phyloP scores from a whole-genome alignment of 2,329 filamentous ascomycete species.

The Paecilomyces sp. region DNA sequence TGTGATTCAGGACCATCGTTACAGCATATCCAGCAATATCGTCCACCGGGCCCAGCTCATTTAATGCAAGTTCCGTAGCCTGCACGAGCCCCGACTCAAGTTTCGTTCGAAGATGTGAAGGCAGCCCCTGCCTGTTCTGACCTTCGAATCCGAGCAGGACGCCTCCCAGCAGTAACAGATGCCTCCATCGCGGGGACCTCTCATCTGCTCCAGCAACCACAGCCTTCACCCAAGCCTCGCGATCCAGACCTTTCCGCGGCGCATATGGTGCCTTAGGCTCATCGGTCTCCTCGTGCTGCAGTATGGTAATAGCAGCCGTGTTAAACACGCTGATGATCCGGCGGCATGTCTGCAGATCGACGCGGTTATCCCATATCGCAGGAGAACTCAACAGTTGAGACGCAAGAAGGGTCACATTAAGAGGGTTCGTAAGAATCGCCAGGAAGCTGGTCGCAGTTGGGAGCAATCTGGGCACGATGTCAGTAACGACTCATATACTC shows the following conservation, averaged over 20 bases:
- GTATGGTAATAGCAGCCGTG: conserved; percentile 48
- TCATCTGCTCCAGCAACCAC: conserved; percentile 55
- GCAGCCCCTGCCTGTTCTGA: conserved; percentile 57
- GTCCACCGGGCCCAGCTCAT: conserved; percentile 45
- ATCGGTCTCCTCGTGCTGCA: conserved; percentile 40
- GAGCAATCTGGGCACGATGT: conserved; percentile 39
- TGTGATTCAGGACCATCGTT: conserved; percentile 67
- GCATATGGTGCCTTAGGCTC: conserved; percentile 26
- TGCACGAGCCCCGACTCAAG: conserved; percentile 67
- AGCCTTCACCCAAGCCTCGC: conserved; percentile 53
- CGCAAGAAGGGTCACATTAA: conserved; percentile 55
- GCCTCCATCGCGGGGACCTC: conserved; percentile 67
- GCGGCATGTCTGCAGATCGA: conserved; percentile 49
- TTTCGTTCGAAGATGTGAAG: conserved; percentile 55
- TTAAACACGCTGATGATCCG: conserved; percentile 57
- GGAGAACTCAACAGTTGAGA: conserved; percentile 53
- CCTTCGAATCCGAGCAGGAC: conserved; percentile 69
- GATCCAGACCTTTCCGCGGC: conserved; percentile 44
- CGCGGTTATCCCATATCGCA: conserved; percentile 50
- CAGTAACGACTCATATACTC: conserved; percentile 7
- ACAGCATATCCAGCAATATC: conserved; percentile 49
- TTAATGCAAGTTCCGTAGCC: conserved; percentile 68
- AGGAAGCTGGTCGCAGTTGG: conserved; percentile 43
- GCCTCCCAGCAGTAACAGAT: conserved; percentile 72
- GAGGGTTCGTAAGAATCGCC: conserved; percentile 49